Base-by-base conservation (phyloP, 352 stramenopile species). In the Phytophthora syringae region DNA sequence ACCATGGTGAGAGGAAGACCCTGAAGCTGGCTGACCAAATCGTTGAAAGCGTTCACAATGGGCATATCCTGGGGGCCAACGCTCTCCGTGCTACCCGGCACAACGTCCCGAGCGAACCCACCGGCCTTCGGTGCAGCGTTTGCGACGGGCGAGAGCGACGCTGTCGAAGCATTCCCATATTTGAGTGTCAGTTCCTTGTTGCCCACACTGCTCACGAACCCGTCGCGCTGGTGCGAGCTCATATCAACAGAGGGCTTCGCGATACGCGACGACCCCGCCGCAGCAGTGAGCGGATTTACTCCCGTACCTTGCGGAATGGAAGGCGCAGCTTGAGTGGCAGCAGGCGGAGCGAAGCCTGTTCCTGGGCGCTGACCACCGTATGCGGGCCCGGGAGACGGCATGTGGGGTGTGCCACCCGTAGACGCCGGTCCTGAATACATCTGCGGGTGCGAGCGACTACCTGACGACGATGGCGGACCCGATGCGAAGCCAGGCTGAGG, bases 161-260 rank as follows among this genome's bases (percentile, higher is more conserved):
- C 77, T 49, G 67, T 83, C 43, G 80, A 85, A 37, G 71, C 55
- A 74, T 96, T 96, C 39, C 86, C 86, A 70, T 96, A 96, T 81
- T 96, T 96, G 36, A 82, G 66, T 56, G 86, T 91, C 54, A 94
- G 69, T 68, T 93, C 82, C 75, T 92, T 93, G 82, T 96, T 94
- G 52, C 84, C 84, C 43, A 90, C 88, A 60, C 86, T 94, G 55
- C 78, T 96, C 2, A 93, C 72, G 39, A 96, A 96, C 0, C 88
- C 85, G 36, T 96, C 88, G 59, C 89, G 89, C 65, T 93, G 89
- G 44, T 92, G 83, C 55, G 82, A 81, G 39, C 60, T 80, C 70
- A 96, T 93, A 66, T 96, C 84, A 59, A 94, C 88, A 43, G 85
- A 90, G 13, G 81, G 82, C 52, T 86, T 95, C 12, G 80, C 72